Evolutionary conservation across 2,329 filamentous ascomycete species (phyloP), one percentile per base, ranked within the genome.

Genomic region (Alternaria sp.): DNA sequence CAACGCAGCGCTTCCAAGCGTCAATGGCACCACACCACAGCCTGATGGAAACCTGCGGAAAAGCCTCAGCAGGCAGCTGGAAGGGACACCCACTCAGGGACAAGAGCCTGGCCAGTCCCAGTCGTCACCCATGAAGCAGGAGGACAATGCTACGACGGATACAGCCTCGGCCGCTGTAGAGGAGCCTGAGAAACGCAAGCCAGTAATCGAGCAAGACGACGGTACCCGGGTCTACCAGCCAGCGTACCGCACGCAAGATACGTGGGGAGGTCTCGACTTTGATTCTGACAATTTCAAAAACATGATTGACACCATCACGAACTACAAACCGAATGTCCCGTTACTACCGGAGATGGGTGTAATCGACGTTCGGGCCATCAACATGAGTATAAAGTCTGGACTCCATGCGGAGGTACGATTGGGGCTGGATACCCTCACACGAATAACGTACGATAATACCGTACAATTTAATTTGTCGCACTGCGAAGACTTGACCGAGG

Each of bases 361-460:
- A 21, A 91, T 98, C 63, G 94, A 99, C 72, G 89, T 98, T 28
- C 90, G 93, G 66, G 93, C 94, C 21, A 83, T 99, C 39, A 97
- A 90, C 0, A 90, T 93, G 81, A 93, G 92, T 70, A 81, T 99
- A 36, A 93, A 97, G 73, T 96, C 91, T 54, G 94, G 94, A 0
- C 90, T 98, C 41, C 89, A 93, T 68, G 88, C 88, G 5, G 95
- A 99, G 78, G 89, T 97, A n/a, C 88, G 94, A 9, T 80, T 97
- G 61, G 94, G 94, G 2, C 81, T 99, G 42, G 95, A 98, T 75
- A 92, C 90, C 0, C 81, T 99, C 34, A 88, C 88, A 9, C 87
- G 86, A 21, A 83, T 95, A 11, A 92, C 90, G 2, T 85, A 74
- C 51, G 74, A 77, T 51, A 70, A 72, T 42, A 66, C 68, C 10